phyloP scores from a whole-genome alignment of 75 land plant species.

The Pinus tabuliformis region DNA sequence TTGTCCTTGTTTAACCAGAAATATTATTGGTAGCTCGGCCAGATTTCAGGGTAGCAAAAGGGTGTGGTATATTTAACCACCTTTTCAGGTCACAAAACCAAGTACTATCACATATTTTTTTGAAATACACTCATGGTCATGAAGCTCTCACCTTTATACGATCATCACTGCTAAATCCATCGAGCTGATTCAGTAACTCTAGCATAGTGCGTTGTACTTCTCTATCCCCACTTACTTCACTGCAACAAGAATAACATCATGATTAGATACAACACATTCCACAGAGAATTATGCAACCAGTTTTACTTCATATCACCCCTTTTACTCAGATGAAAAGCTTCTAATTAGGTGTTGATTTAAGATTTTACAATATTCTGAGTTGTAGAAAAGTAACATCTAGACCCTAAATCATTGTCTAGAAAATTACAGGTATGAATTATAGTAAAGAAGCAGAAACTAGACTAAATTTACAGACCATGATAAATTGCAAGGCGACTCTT shows the following conservation, averaged over 20 bases:
- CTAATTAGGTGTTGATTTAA: background rate
- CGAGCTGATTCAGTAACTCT: slow-evolving; percentile 94
- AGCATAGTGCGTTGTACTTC: slow-evolving; percentile 98
- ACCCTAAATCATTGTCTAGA: background rate
- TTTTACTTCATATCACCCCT: background rate
- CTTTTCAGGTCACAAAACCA: too few species aligned
- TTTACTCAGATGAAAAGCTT: background rate
- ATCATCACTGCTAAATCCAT: slow-evolving; percentile 98
- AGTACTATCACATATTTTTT: too few species aligned
- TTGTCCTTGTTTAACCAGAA: too few species aligned
- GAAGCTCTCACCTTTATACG: slow-evolving; percentile 70
- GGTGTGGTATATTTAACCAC: too few species aligned
- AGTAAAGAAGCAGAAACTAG: too few species aligned
- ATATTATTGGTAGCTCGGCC: too few species aligned
- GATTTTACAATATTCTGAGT: background rate
- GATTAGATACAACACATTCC: background rate
- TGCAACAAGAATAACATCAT: slow-evolving; percentile 21
- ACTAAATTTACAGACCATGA: too few species aligned
- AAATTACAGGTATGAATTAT: too few species aligned
- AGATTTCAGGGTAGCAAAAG: too few species aligned
- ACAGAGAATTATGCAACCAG: background rate
- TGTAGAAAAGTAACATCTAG: background rate
- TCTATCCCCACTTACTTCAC: slow-evolving; percentile 98
- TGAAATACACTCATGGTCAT: background rate
- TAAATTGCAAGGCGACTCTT: too few species aligned